phyloP scores from a whole-genome alignment of 495 filamentous ascomycete genomes.

The Aspergillus sclerotiicarbonarius region DNA sequence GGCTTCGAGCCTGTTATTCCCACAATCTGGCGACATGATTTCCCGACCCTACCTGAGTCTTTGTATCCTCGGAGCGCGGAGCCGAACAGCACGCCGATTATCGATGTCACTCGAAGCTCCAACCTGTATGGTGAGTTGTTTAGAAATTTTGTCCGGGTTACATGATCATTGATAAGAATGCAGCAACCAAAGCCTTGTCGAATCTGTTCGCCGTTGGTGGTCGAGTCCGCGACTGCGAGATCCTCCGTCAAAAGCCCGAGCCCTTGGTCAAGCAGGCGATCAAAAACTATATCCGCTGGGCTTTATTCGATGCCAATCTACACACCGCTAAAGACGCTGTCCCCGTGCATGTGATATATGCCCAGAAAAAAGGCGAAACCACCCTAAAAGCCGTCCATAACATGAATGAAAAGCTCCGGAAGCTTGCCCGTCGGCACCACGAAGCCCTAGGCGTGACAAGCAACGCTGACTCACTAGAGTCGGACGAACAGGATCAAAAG shows the following conservation, averaged over 20 bases:
- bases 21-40: conserved; percentile 57
- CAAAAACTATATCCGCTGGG: conserved; percentile 43
- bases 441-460: conserved; percentile 1
- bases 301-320: conserved; percentile 35
- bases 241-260: conserved; percentile 27
- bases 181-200: conserved; percentile 39
- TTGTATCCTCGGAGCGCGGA: conserved; percentile 49
- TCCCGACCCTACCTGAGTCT: conserved; percentile 54
- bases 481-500: background rate
- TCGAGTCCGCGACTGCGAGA: conserved; percentile 38
- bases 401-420: conserved; percentile 30
- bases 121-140: conserved; percentile 35
- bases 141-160: background rate
- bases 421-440: conserved; percentile 28
- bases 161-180: background rate
- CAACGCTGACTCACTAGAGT: background rate
- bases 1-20: conserved; percentile 61
- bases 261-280: conserved; percentile 32
- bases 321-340: conserved; percentile 18
- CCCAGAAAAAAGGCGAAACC: conserved; percentile 28
- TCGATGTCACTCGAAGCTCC: conserved; percentile 40
- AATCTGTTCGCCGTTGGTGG: conserved; percentile 38
- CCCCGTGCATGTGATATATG: conserved; percentile 35
- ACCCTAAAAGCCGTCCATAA: conserved; percentile 29
- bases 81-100: conserved; percentile 37